phyloP scores from a whole-genome alignment of 176 grass and related monocot species.

The Lolium rigidum region DNA sequence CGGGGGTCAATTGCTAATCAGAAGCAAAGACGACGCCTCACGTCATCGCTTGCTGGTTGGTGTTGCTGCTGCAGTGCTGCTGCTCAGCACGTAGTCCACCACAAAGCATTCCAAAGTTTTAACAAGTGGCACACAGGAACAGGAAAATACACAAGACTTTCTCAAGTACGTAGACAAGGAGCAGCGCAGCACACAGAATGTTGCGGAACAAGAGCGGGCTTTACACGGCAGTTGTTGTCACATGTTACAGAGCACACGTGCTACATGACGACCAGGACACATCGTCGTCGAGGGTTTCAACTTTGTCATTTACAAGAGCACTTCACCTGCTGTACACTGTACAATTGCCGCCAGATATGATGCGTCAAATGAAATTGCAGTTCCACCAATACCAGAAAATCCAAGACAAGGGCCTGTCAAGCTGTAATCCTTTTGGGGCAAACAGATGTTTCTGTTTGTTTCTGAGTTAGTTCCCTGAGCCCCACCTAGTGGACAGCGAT shows the following conservation, averaged over 20 bases:
- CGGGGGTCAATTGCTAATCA: slow-evolving; percentile 23
- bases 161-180: background rate
- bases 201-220: background rate
- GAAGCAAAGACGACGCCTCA: slow-evolving; percentile 32
- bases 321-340: slow-evolving; percentile 7
- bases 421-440: slow-evolving; percentile 17
- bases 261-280: background rate
- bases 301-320: slow-evolving; percentile 5
- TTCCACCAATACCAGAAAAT: slow-evolving; percentile 27
- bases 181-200: slow-evolving; percentile 15
- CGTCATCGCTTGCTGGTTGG: background rate
- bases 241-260: slow-evolving; percentile 35
- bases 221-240: slow-evolving; percentile 14
- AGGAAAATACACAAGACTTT: background rate
- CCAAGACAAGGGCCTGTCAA: slow-evolving; percentile 11
- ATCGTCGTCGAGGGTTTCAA: slow-evolving; percentile 25
- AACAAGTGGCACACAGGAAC: slow-evolving; percentile 11
- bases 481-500: background rate
- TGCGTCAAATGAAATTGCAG: slow-evolving; percentile 16
- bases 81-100: background rate
- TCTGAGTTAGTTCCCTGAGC: slow-evolving; percentile 20
- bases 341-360: slow-evolving; percentile 36
- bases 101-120: background rate
- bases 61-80: background rate
- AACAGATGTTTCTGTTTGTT: background rate